phyloP scores from a whole-genome alignment of 1,284 basidiomycete species.

The Malassezia caprae region DNA sequence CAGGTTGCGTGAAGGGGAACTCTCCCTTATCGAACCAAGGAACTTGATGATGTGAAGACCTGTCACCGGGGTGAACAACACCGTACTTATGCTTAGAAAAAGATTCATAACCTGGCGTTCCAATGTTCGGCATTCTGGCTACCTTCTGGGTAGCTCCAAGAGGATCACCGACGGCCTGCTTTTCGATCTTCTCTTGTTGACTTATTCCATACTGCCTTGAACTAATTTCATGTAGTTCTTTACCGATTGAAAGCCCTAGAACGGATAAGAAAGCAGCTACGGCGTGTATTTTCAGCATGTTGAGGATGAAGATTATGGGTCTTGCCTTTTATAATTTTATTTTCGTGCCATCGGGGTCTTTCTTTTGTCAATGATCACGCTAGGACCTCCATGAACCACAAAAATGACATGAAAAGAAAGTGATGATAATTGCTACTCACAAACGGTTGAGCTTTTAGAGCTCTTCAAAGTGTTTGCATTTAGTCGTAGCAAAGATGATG shows the following conservation, averaged over 20 bases:
- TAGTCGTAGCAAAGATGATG: too few relatives aligned
- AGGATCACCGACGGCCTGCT: not conserved
- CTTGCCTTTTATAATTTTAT: not conserved
- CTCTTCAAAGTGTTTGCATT: too few relatives aligned
- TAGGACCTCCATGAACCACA: too few relatives aligned
- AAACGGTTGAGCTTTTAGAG: too few relatives aligned
- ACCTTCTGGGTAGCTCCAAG: conserved; percentile 3
- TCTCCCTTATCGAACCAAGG: conserved; percentile 3
- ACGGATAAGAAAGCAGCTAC: not conserved
- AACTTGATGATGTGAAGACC: not conserved
- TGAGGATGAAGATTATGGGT: not conserved
- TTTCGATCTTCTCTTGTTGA: not conserved
- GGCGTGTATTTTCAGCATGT: not conserved
- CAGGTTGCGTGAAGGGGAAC: conserved; percentile 8
- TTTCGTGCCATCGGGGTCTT: too few relatives aligned
- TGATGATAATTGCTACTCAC: too few relatives aligned
- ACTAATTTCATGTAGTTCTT: not conserved
- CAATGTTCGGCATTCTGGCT: conserved; percentile 1
- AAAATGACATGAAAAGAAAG: too few relatives aligned
- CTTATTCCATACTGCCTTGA: not conserved
- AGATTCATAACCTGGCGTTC: not conserved
- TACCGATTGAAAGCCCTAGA: not conserved
- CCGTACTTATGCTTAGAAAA: conserved; percentile 1
- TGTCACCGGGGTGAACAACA: not conserved
- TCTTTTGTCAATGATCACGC: too few relatives aligned